phyloP scores from a whole-genome alignment of 306 rosid species.

The Abrus pulchellus region DNA sequence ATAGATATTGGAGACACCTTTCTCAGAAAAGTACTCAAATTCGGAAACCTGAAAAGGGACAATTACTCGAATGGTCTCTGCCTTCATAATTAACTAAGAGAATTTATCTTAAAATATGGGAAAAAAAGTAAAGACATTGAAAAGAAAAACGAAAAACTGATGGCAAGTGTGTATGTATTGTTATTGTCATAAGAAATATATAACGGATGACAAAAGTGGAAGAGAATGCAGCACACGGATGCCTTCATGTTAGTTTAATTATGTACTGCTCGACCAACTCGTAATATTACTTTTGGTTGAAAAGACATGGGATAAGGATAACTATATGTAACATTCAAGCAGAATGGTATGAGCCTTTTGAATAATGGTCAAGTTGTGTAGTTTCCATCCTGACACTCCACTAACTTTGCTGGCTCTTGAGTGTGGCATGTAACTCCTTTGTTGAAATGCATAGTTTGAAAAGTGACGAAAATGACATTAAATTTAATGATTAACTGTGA shows the following conservation, averaged over 20 bases:
- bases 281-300: slow-evolving; percentile 31
- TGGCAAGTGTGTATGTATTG: background rate
- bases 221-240: slow-evolving; percentile 25
- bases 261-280: slow-evolving; percentile 32
- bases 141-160: background rate
- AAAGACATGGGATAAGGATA: slow-evolving; percentile 52
- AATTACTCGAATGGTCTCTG: slow-evolving; percentile 10
- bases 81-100: slow-evolving; percentile 40
- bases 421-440: background rate
- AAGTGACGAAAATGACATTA: background rate
- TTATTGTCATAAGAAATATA: background rate
- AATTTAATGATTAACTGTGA: background rate
- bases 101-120: slow-evolving; percentile 21
- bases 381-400: slow-evolving; percentile 30
- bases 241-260: slow-evolving; percentile 35
- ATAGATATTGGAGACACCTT: slow-evolving; percentile 38
- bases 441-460: background rate
- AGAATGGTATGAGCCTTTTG: background rate
- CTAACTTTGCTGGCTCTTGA: slow-evolving; percentile 21
- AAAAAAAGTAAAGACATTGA: slow-evolving; percentile 12
- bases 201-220: background rate
- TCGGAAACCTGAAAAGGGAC: slow-evolving; percentile 8
- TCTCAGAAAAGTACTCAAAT: slow-evolving; percentile 17
- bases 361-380: slow-evolving; percentile 22
- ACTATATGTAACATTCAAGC: slow-evolving; percentile 5